Base-by-base conservation (phyloP, 306 rosid genomes). In the Sphenostylis stenocarpa region DNA sequence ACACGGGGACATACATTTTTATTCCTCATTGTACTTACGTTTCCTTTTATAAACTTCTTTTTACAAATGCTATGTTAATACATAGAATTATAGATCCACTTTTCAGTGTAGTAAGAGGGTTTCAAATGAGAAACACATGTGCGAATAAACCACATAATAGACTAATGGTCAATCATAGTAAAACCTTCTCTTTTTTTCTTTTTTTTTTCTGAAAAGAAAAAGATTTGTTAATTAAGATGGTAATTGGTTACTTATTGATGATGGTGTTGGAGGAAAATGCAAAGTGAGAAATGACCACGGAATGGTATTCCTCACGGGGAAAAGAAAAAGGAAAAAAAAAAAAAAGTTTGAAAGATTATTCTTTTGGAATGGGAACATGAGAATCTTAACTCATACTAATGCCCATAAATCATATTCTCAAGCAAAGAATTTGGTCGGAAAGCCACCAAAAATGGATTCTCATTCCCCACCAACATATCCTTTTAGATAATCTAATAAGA, bases 281-380 rank as follows among this genome's bases (percentile, higher is more conserved):
- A 90, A 88, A 90, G 93, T 76, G 72, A 89, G 96, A 90, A 94
- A 94, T 92, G 93, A 90, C 97, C 95, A 89, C 94, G 95, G 98
- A 94, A 94, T 91, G 94, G 34, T 83, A 94, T 94, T 94, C 98
- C 85, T 75, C 72, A 83, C 60, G 80, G 80, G 74, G 80, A 74
- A 82, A 80, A 77, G 81, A 19, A 44, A 43, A 45, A 26, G 33
- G 44, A 51, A 19, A 31, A 9, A 13, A 75, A 48, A 47, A 77
- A 63, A 61, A 75, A 62, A 48, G 81, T 71, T 80, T 14, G 73
- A 76, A 77, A 81, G 89, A 86, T 91, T 88, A 91, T n/a, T n/a
- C n/a, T n/a, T 84, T 24, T 73, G 83, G 87, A 86, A 91, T 87
- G 80, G 80, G 93, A 89, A 90, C 78, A 45, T 82, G 67, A 77